A percentile compares a stretch with the other conserved stretches of the same genome.
phyloP scores from a whole-genome alignment of 2,329 filamentous ascomycete genomes.

The Ploettnerulaceae sp. region DNA sequence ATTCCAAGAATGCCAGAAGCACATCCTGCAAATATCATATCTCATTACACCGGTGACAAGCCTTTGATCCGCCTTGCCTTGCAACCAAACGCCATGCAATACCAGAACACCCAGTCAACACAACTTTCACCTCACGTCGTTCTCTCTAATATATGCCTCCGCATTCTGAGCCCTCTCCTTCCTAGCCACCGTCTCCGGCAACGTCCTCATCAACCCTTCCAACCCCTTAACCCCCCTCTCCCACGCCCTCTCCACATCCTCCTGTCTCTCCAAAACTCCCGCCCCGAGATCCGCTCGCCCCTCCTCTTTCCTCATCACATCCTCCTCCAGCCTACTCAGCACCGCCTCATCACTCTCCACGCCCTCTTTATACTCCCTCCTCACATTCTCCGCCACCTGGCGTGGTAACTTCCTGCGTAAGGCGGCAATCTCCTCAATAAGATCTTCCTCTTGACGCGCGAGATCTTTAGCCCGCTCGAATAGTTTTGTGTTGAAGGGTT shows the following conservation, averaged over 20 bases:
- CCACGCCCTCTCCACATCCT: conserved; percentile 44
- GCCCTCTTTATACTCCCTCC: conserved; percentile 20
- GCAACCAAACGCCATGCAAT: background rate
- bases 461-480: conserved; percentile 56
- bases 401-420: conserved; percentile 26
- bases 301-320: conserved; percentile 14
- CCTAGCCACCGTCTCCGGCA: conserved; percentile 58
- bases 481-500: conserved; percentile 56
- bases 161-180: conserved; percentile 61
- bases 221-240: conserved; percentile 46
- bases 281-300: conserved; percentile 31
- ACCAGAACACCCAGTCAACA: background rate
- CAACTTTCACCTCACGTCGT: conserved; percentile 10
- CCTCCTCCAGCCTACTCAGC: conserved; percentile 17
- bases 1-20: too few species aligned
- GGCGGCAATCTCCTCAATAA: conserved; percentile 57
- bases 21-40: too few species aligned
- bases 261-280: conserved; percentile 42
- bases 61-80: too few species aligned
- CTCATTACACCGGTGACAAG: too few species aligned
- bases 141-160: conserved; percentile 30
- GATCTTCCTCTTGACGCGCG: conserved; percentile 57
- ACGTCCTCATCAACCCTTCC: conserved; percentile 50
- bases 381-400: conserved; percentile 21
- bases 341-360: conserved; percentile 24